Evolutionary conservation across 192 early-diverging fungal species (phyloP).

Genomic region (Jimgerdemannia flammicorona): DNA sequence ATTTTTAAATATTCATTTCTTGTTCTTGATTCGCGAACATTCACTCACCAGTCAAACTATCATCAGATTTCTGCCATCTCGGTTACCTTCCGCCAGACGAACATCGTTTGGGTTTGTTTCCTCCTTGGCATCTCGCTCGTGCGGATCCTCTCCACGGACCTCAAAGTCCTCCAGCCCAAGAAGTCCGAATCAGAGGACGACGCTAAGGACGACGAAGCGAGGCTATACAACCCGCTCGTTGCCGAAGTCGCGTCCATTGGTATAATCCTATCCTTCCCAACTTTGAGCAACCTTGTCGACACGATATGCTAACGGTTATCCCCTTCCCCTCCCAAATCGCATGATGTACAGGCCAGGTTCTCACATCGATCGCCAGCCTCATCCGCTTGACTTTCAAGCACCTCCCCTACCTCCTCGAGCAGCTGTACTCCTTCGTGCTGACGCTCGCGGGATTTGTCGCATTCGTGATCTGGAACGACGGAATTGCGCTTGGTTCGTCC

Average conservation of each 20-base stretch:
- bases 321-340: not conserved
- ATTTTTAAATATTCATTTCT: not conserved
- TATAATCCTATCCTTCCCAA: not conserved
- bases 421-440: constrained; percentile 49
- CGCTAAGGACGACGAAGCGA: not conserved
- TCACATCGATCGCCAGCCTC: constrained; percentile 18
- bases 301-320: not conserved
- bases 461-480: constrained; percentile 76
- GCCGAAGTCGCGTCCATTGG: not conserved
- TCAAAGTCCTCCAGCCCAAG: not conserved
- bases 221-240: constrained; percentile 20
- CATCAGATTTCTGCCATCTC: constrained; percentile 33
- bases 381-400: constrained; percentile 15
- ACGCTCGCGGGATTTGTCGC: constrained; percentile 46
- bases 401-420: constrained; percentile 5
- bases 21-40: not conserved
- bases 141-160: constrained; percentile 12
- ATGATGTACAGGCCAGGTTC: not conserved
- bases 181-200: constrained; percentile 6
- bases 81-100: constrained; percentile 86
- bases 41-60: not conserved
- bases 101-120: constrained; percentile 84
- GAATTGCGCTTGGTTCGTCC: constrained; percentile 75
- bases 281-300: not conserved
- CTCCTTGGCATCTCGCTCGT: constrained; percentile 46